A percentile compares a stretch with the other conserved stretches of the same genome.
These are phyloP conservation scores for Neospermospora avenae DNA, from an alignment of 2,329 filamentous ascomycete species.

Conservation along the genomic window DNA sequence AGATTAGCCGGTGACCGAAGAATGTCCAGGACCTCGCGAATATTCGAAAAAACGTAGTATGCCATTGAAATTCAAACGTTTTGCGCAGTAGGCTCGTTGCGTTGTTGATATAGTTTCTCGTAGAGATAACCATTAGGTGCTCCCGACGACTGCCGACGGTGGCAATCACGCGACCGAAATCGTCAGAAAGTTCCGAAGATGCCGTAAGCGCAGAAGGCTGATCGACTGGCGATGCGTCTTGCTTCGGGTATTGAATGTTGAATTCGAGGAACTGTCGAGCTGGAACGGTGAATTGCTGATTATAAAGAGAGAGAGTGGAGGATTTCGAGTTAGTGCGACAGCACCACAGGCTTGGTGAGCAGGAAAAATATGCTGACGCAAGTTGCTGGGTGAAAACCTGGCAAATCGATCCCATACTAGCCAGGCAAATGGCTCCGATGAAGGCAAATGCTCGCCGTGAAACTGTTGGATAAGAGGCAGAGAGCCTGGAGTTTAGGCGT, in stretches of 20 bases:
- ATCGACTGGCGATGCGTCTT: neutral
- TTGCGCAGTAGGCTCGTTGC: too few relatives aligned
- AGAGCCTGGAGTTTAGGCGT: too few relatives aligned
- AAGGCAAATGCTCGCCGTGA: too few relatives aligned
- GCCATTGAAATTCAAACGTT: too few relatives aligned
- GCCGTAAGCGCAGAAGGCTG: neutral
- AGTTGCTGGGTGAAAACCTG: neutral
- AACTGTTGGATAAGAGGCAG: too few relatives aligned
- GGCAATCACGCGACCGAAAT: neutral
- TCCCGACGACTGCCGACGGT: neutral
- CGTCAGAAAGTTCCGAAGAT: neutral
- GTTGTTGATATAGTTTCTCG: neutral
- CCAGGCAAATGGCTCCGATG: neutral
- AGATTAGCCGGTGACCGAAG: too few relatives aligned
- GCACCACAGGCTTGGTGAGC: neutral
- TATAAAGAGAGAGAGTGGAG: neutral
- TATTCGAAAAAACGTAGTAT: too few relatives aligned
- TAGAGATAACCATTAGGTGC: neutral
- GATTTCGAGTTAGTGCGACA: neutral
- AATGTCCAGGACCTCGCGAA: too few relatives aligned
- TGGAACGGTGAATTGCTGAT: neutral
- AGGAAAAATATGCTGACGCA: neutral
- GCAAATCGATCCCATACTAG: neutral
- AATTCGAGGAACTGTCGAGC: neutral
- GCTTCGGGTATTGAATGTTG: too few relatives aligned